phyloP scores from a whole-genome alignment of 148 eudicot genomes.

The Vaccinium darrowii region DNA sequence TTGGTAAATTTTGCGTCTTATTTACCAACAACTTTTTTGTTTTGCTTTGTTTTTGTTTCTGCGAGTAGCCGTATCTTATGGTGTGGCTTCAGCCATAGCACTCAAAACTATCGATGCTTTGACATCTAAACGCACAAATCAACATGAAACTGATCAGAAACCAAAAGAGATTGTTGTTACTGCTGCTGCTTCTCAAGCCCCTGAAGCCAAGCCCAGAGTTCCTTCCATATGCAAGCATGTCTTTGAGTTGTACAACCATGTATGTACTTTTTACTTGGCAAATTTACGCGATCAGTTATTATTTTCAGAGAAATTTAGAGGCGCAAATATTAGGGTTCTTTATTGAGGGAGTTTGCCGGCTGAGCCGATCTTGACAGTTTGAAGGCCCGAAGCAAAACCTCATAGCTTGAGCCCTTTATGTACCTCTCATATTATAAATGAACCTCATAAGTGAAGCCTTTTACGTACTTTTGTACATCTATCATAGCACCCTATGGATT shows the following conservation, averaged over 20 bases:
- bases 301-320: no score
- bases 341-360: no score
- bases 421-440: no score
- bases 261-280: neutral
- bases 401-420: neutral
- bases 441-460: neutral
- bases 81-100: constrained; percentile 1
- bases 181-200: neutral
- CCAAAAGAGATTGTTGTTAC: neutral
- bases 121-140: neutral
- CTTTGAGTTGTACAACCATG: neutral
- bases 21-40: no score
- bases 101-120: neutral
- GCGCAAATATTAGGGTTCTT: no score
- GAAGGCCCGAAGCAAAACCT: no score
- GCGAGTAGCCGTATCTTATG: neutral
- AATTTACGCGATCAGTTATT: no score
- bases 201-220: neutral
- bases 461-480: no score
- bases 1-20: no score
- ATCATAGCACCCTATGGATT: no score
- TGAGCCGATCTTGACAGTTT: no score
- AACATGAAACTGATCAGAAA: no score
- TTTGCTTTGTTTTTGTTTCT: neutral
- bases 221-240: neutral